Evolutionary conservation across 768 basidiomycete genomes (phyloP), one percentile per base, ranked within the genome.

Genomic region (Amanita polypyramis): DNA sequence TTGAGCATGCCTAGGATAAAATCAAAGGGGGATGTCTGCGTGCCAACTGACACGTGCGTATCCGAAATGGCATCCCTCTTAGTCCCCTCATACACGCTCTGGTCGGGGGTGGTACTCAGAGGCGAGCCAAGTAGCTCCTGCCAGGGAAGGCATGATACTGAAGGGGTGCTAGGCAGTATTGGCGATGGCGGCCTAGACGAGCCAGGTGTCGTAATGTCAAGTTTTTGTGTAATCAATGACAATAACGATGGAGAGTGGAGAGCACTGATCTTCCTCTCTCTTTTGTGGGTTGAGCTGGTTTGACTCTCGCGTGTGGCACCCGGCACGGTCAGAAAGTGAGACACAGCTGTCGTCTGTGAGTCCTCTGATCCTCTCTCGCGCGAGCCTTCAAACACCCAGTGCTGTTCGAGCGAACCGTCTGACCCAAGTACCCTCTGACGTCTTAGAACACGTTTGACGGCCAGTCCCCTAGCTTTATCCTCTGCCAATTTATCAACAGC

Each of bases 291-390:
- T 51, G 53, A 30, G 43, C 44, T 15, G 38, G 53, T 17, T 52
- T 47, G 37, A 45, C 58, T 56, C 11, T 42, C 33, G 11, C 8
- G 32, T 11, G 17, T 10, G n/a, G 19, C 12, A 4, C 30, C 47
- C 14, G 47, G 38, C 8, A 38, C 27, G 10, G 20, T 14, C 9
- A 42, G 15, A 15, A 42, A 42, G 15, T 39, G 40, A 29, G 62
- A 63, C 5, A 82, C 77, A 14, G 70, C 70, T 0, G 82, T 84
- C 19, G 58, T 57, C 45, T 79, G 74, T 1, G 83, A 85, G 58
- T 83, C 81, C 56, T 76, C 74, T n/a, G 83, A 85, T 41, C 76
- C 80, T 46, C 80, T 72, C 11, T 74, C 69, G 1, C 67, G 65
- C 34, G 70, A 67, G 35, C 53, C 45, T 36, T 46, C 45, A 25